These are phyloP conservation scores for Aspergillus piperis DNA, from an alignment of 2,329 filamentous ascomycete species.

Conservation along the genomic window DNA sequence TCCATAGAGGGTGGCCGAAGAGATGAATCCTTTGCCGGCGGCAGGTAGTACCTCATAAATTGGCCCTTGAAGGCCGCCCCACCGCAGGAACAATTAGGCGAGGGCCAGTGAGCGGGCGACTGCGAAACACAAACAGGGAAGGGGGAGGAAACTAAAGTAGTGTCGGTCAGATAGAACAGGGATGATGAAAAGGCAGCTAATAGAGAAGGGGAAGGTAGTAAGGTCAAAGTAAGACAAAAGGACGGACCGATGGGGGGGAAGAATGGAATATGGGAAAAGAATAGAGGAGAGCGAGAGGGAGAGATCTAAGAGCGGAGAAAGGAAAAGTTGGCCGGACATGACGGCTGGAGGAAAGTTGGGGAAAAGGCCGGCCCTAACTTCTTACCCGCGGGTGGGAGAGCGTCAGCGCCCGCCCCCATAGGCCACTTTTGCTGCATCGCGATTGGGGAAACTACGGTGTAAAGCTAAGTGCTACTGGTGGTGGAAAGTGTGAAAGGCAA, in stretches of 20 bases:
- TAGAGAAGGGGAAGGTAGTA: neutral
- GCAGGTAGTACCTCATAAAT: conserved; percentile 17
- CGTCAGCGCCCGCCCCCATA: neutral
- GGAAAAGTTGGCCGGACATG: conserved; percentile 15
- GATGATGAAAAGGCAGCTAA: neutral
- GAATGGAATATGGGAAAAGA: conserved; percentile 7
- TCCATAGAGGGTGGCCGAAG: conserved; percentile 19
- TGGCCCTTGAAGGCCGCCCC: conserved; percentile 8
- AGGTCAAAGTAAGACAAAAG: neutral
- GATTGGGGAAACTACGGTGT: neutral
- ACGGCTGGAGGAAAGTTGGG: conserved; percentile 17
- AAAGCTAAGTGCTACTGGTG: neutral
- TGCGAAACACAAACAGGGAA: neutral
- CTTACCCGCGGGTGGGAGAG: conserved; percentile 18
- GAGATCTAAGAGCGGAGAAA: conserved; percentile 22
- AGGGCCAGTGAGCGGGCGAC: neutral
- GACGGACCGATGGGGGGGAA: neutral
- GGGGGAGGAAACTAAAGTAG: neutral
- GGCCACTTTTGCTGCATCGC: neutral
- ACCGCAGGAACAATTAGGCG: conserved; percentile 6
- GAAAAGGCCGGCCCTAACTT: conserved; percentile 15
- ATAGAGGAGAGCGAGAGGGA: conserved; percentile 7
- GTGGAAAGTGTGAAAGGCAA: neutral
- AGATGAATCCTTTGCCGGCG: conserved; percentile 35
- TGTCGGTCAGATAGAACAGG: neutral